Evolutionary conservation across 768 basidiomycete species (phyloP).

Genomic region (Lanmaoa rubissima): DNA sequence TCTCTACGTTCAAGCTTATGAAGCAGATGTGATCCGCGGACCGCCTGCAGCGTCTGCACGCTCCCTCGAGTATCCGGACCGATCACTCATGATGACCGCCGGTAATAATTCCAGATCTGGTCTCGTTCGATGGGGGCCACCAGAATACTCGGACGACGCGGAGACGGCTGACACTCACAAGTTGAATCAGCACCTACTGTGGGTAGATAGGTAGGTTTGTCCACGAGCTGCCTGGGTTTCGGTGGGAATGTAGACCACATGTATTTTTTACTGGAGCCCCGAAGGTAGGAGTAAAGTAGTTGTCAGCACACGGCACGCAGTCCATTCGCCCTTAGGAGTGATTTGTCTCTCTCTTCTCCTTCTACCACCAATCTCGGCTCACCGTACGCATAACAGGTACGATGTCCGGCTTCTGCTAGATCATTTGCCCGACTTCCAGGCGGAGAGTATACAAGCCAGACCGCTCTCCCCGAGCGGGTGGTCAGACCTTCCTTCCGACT

Average conservation of each 20-base stretch:
- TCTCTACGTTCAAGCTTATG: conserved; percentile 67
- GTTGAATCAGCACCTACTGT: conserved; percentile 35
- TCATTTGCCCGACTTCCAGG: conserved; percentile 31
- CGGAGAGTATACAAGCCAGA: conserved; percentile 3
- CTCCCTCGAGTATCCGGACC: conserved; percentile 32
- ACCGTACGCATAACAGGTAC: conserved; percentile 50
- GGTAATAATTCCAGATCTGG: conserved; percentile 27
- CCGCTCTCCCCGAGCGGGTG: conserved; percentile 61
- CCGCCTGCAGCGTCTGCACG: conserved; percentile 39
- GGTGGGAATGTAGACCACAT: conserved; percentile 8
- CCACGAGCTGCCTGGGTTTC: conserved; percentile 13
- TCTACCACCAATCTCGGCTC: conserved; percentile 16
- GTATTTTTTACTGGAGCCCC: not conserved
- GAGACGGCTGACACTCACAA: not conserved
- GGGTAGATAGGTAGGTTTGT: conserved; percentile 82
- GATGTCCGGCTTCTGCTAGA: conserved; percentile 78
- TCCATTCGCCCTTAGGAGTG: conserved; percentile 2
- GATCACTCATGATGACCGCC: not conserved
- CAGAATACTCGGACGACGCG: conserved; percentile 7
- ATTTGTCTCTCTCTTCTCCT: conserved; percentile 20
- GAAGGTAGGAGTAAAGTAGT: conserved; percentile 11
- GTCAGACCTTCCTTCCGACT: conserved; percentile 83
- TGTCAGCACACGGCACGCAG: conserved; percentile 4
- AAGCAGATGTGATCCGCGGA: conserved; percentile 65
- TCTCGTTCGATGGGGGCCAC: conserved; percentile 35